phyloP scores from a whole-genome alignment of 2,329 filamentous ascomycete genomes.

The Penicillium sp. region DNA sequence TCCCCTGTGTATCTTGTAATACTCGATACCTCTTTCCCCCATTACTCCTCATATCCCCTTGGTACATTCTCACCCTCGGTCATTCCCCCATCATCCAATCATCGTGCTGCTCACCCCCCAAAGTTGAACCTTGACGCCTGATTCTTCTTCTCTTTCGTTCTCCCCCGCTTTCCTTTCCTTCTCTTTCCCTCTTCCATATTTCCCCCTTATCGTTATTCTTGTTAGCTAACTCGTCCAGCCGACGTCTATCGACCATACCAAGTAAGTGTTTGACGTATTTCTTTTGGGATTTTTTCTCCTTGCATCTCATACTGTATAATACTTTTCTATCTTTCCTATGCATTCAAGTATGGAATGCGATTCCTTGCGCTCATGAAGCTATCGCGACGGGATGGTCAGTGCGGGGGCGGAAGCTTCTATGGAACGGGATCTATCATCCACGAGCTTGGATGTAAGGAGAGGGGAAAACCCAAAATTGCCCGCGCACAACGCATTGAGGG shows the following conservation, averaged over 20 bases:
- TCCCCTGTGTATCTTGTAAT: slow-evolving; percentile 22
- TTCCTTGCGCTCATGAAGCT: slow-evolving; percentile 4
- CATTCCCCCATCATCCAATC: slow-evolving; percentile 22
- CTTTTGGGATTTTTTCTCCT: neutral
- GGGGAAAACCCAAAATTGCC: neutral
- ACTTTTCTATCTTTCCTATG: neutral
- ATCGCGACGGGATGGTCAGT: slow-evolving; percentile 21
- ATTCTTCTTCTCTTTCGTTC: slow-evolving; percentile 16
- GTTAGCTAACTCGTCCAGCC: slow-evolving; percentile 29
- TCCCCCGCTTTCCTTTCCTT: slow-evolving; percentile 13
- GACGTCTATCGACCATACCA: slow-evolving; percentile 50
- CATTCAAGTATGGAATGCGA: neutral
- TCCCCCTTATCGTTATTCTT: slow-evolving; percentile 13
- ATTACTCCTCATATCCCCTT: slow-evolving; percentile 14
- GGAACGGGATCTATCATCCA: neutral
- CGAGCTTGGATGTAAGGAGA: neutral
- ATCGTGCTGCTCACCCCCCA: slow-evolving; percentile 14
- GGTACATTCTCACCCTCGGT: slow-evolving; percentile 23
- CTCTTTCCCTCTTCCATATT: slow-evolving; percentile 5
- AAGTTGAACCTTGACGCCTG: slow-evolving; percentile 22
- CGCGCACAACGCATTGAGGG: neutral
- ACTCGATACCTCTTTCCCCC: slow-evolving; percentile 6
- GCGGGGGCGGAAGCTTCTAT: slow-evolving; percentile 21
- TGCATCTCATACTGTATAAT: neutral
- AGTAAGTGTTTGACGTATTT: slow-evolving; percentile 38